These are phyloP conservation scores for Xylaria venustula DNA, from an alignment of 495 filamentous ascomycete genomes.

Conservation along the genomic window DNA sequence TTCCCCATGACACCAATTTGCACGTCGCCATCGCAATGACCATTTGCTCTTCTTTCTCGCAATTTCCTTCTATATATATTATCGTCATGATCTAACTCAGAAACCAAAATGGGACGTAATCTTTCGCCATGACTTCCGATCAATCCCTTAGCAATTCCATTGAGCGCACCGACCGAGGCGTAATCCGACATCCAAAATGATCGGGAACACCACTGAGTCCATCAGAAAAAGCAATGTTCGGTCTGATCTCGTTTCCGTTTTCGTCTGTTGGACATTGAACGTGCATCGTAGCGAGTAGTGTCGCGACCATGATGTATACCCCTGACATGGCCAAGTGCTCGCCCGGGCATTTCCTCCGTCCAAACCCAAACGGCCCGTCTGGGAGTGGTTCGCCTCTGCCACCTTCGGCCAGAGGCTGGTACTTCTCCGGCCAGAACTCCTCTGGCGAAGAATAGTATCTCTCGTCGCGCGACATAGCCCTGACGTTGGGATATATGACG, in stretches of 20 bases:
- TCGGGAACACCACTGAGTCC: background rate
- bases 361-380: slow-evolving; percentile 55
- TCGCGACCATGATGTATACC: slow-evolving; percentile 1
- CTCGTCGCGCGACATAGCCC: slow-evolving; percentile 46
- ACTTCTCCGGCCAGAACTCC: slow-evolving; percentile 46
- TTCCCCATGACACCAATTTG: too few species aligned
- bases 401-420: slow-evolving; percentile 39
- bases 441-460: slow-evolving; percentile 39
- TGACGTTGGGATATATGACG: slow-evolving; percentile 45
- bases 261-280: background rate
- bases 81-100: too few species aligned
- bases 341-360: slow-evolving; percentile 20
- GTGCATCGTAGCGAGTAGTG: background rate
- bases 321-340: background rate
- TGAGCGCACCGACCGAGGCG: background rate
- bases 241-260: background rate
- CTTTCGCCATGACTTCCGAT: too few species aligned
- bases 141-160: too few species aligned
- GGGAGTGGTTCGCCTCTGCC: slow-evolving; percentile 50
- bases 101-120: too few species aligned
- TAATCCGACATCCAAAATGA: background rate
- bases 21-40: too few species aligned
- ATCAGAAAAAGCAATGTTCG: background rate
- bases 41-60: too few species aligned
- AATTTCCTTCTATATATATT: too few species aligned